These are phyloP conservation scores for Barnettozyma pratensis DNA, from an alignment of 805 yeast genomes.

Conservation along the genomic window DNA sequence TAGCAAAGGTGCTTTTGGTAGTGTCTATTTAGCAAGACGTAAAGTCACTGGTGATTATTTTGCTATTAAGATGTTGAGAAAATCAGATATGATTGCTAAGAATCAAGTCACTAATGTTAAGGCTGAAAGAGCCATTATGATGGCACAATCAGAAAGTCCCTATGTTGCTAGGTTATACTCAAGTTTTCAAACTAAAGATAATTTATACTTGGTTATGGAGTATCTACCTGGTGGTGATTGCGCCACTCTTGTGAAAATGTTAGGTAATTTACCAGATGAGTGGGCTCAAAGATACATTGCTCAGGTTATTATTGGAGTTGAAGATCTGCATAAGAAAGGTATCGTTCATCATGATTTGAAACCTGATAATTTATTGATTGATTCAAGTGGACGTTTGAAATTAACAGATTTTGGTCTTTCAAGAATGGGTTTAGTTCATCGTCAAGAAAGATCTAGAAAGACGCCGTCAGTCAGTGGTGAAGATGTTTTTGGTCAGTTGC, in stretches of 20 bases:
- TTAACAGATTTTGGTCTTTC: constrained; percentile 94
- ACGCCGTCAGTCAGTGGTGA: constrained; percentile 12
- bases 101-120: constrained; percentile 94
- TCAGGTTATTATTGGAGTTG: constrained; percentile 86
- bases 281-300: constrained; percentile 88
- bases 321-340: constrained; percentile 81
- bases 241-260: constrained; percentile 74
- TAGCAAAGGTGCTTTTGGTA: constrained; percentile 96
- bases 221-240: constrained; percentile 94
- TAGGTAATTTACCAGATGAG: constrained; percentile 78
- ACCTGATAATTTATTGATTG: constrained; percentile 90
- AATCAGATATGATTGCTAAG: constrained; percentile 94
- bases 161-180: constrained; percentile 86
- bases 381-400: constrained; percentile 81
- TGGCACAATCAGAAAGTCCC: constrained; percentile 91
- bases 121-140: constrained; percentile 96
- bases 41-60: constrained; percentile 89
- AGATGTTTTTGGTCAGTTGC: constrained; percentile 18
- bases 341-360: constrained; percentile 93
- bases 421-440: constrained; percentile 78
- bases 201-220: constrained; percentile 91
- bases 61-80: constrained; percentile 88
- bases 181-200: constrained; percentile 85
- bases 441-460: constrained; percentile 47
- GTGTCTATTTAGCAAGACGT: constrained; percentile 82